Evolutionary conservation across 2,329 filamentous ascomycete genomes (phyloP).

Genomic region (Aureobasidium uvarum): DNA sequence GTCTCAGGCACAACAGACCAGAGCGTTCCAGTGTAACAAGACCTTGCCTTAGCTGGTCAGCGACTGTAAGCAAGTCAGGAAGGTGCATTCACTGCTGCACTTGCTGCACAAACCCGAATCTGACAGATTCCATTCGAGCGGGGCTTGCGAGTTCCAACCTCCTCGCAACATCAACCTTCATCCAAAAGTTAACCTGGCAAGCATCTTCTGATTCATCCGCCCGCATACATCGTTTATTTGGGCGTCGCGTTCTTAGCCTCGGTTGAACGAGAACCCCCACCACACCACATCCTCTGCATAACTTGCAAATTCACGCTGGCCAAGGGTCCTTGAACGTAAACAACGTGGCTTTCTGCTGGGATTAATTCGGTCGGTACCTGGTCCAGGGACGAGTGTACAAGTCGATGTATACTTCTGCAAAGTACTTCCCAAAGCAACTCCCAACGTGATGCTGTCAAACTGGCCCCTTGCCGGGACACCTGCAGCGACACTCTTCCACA

Average conservation of each 20-base stretch:
- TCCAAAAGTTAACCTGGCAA: neutral
- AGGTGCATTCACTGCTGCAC: conserved; percentile 1
- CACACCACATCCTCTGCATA: neutral
- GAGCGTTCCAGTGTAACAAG: conserved; percentile 12
- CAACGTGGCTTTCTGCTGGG: neutral
- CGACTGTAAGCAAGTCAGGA: conserved; percentile 12
- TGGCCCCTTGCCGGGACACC: neutral
- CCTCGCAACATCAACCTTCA: neutral
- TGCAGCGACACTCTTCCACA: neutral
- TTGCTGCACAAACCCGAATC: conserved; percentile 9
- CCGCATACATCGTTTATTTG: neutral
- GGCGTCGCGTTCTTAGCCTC: neutral
- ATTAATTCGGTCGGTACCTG: conserved; percentile 7
- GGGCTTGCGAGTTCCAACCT: conserved; percentile 5
- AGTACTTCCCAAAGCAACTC: neutral
- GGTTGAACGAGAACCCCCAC: neutral
- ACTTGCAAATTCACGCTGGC: neutral
- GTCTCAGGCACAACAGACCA: conserved; percentile 17
- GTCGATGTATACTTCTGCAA: neutral
- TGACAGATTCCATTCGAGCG: neutral
- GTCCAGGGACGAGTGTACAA: conserved; percentile 8
- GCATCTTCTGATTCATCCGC: neutral
- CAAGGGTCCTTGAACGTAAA: neutral
- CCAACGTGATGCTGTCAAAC: conserved; percentile 5
- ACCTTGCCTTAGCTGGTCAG: conserved; percentile 11